phyloP scores from a whole-genome alignment of 2,329 filamentous ascomycete species.

The Cytospora schulzeri region DNA sequence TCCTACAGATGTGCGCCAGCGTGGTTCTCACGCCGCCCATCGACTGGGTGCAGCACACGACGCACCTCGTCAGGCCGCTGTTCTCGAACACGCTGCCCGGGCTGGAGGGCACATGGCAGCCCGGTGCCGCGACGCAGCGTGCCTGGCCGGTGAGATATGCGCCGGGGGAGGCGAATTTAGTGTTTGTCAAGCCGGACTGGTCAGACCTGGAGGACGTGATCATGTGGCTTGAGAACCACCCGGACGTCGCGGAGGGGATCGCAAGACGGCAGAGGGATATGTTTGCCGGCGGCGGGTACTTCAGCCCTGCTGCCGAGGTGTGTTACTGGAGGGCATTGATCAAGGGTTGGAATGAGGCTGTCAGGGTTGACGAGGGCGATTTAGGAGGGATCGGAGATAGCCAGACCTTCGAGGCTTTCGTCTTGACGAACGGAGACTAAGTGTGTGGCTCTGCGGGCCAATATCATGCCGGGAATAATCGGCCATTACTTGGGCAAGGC shows the following conservation, averaged over 20 bases:
- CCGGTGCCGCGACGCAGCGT: slow-evolving; percentile 30
- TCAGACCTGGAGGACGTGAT: slow-evolving; percentile 51
- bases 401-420: slow-evolving; percentile 46
- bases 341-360: slow-evolving; percentile 50
- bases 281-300: slow-evolving; percentile 47
- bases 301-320: slow-evolving; percentile 52
- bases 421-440: slow-evolving; percentile 33
- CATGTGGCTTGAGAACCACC: slow-evolving; percentile 48
- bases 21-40: slow-evolving; percentile 52
- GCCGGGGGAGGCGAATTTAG: slow-evolving; percentile 45
- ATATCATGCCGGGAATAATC: neutral
- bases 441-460: neutral
- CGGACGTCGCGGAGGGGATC: slow-evolving; percentile 48
- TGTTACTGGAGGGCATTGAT: slow-evolving; percentile 57
- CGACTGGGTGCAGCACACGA: slow-evolving; percentile 52
- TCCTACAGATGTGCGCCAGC: slow-evolving; percentile 52
- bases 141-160: slow-evolving; percentile 45
- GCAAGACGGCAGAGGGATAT: slow-evolving; percentile 48
- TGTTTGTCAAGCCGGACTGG: slow-evolving; percentile 56
- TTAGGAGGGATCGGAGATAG: slow-evolving; percentile 38
- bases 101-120: slow-evolving; percentile 25
- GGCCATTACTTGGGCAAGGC: too few species aligned
- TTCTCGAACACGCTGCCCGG: slow-evolving; percentile 40
- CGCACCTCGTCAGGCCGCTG: slow-evolving; percentile 49
- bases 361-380: slow-evolving; percentile 38